Conservation (phyloP, 2,329 filamentous ascomycete genomes). For the Phialemonium atrogriseum region DNA sequence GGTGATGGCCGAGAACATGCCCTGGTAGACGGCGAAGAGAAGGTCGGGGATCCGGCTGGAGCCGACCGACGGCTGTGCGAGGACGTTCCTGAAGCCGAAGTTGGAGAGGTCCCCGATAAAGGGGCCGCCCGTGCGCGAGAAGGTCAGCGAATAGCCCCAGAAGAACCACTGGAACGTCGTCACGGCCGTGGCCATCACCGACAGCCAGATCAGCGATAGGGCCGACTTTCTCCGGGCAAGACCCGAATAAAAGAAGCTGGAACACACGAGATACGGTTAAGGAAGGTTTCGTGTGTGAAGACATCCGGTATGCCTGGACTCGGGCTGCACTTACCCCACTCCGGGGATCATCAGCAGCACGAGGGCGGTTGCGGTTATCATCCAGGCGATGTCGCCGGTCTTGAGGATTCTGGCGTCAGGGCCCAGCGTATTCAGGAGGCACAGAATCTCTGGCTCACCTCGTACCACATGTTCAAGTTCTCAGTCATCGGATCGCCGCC, state of each 20-base stretch:
- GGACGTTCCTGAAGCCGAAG: slow-evolving; percentile 69
- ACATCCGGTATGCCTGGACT: background rate
- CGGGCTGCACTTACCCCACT: slow-evolving; percentile 51
- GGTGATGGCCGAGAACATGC: slow-evolving; percentile 82
- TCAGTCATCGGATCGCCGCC: slow-evolving; percentile 61
- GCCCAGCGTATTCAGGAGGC: background rate
- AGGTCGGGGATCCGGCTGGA: slow-evolving; percentile 70
- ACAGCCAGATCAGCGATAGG: slow-evolving; percentile 83
- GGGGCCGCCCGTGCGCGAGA: slow-evolving; percentile 66
- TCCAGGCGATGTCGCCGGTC: slow-evolving; percentile 79
- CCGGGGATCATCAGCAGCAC: slow-evolving; percentile 91
- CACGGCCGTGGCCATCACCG: slow-evolving; percentile 76
- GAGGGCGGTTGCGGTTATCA: slow-evolving; percentile 72
- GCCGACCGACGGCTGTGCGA: slow-evolving; percentile 68
- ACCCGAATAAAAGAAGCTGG: slow-evolving; percentile 82
- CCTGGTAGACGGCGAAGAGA: slow-evolving; percentile 77
- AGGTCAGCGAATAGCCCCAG: slow-evolving; percentile 79
- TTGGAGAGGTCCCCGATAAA: slow-evolving; percentile 76
- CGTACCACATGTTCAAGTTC: slow-evolving; percentile 72
- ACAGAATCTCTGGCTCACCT: slow-evolving; percentile 35
- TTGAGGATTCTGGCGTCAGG: slow-evolving; percentile 26
- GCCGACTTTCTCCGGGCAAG: slow-evolving; percentile 84
- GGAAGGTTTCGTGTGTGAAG: background rate
- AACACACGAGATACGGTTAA: slow-evolving; percentile 1
- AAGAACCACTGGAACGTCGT: slow-evolving; percentile 93